A percentile compares a stretch with the other conserved stretches of the same genome.
Evolutionary conservation across 768 basidiomycete species (phyloP).

Genomic region (Tulasnella calospora): DNA sequence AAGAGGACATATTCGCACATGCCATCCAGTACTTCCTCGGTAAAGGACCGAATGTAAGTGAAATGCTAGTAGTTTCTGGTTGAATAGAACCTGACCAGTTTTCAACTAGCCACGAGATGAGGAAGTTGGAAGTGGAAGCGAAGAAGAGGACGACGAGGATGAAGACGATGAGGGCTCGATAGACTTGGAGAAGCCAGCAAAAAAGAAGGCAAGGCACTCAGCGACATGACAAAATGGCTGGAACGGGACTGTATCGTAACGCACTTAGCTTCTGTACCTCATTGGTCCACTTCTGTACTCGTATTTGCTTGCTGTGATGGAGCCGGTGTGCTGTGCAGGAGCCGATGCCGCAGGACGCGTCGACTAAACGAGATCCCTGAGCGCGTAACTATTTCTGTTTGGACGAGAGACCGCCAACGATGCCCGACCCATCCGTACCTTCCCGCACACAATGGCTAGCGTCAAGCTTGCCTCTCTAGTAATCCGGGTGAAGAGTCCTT

Average conservation of each 20-base stretch:
- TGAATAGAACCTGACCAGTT: background rate
- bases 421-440: background rate
- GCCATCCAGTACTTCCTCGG: constrained; percentile 81
- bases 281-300: background rate
- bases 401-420: background rate
- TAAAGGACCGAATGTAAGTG: constrained; percentile 27
- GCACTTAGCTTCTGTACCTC: background rate
- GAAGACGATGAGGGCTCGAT: constrained; percentile 61
- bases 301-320: background rate
- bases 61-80: background rate
- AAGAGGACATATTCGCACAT: constrained; percentile 73
- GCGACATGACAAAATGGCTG: background rate
- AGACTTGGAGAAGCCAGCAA: constrained; percentile 73
- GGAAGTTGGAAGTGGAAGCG: constrained; percentile 60
- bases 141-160: constrained; percentile 66
- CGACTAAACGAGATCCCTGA: background rate
- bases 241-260: background rate
- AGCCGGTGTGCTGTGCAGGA: background rate
- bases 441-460: constrained; percentile 52
- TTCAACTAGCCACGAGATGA: constrained; percentile 50
- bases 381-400: constrained; percentile 5
- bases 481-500: constrained; percentile 54
- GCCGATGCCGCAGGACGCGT: background rate
- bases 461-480: constrained; percentile 69
- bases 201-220: constrained; percentile 36